Evolutionary conservation across 108 stramenopile genomes (phyloP), one percentile per base, ranked within the genome.

Genomic region (Chaetoceros tenuissimus): DNA sequence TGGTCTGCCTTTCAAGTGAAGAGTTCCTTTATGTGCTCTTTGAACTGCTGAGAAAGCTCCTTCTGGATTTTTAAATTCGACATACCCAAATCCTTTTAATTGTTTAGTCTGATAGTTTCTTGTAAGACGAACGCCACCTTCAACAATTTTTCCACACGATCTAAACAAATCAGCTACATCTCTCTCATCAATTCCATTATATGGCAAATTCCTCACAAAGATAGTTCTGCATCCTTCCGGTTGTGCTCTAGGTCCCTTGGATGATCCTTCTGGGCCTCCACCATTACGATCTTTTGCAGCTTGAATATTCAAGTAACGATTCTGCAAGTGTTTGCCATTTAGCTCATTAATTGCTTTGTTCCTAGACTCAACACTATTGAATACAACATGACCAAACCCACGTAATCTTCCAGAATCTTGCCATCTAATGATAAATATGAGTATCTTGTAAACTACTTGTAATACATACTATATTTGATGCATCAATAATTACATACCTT

Each of bases 351-450:
- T 54, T 0, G 94, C 92, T 46, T 69, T 69, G 16, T 62, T 46
- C 28, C 74, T 67, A 24, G 78, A 62, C 46, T 67, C 62, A 21
- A 24, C 46, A 2, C 77, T 68, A 0, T 31, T 80, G 63, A 94
- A 96, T 2, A 88, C 92, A 5, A 95, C 85, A 68, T 97, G 96
- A 0, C 89, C 96, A 74, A 89, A 97, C 25, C 96, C 96, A 18
- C 94, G 74, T 34, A 95, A 63, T 46, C 94, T 65, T 2, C 95
- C 94, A 2, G 92, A 82, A 77, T 97, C 96, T 57, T 96, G 95
- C 94, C 89, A 91, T 55, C 3, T 54, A 29, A 18, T 22, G 27
- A 5, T 7, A 54, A 54, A 13, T 3, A 22, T 7, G n/a, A 54
- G 23, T 24, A 54, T 22, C 3, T 54, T 27, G 7, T 26, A 23